Evolutionary conservation across 148 eudicot genomes (phyloP).

Genomic region (Fagopyrum homotropicum): DNA sequence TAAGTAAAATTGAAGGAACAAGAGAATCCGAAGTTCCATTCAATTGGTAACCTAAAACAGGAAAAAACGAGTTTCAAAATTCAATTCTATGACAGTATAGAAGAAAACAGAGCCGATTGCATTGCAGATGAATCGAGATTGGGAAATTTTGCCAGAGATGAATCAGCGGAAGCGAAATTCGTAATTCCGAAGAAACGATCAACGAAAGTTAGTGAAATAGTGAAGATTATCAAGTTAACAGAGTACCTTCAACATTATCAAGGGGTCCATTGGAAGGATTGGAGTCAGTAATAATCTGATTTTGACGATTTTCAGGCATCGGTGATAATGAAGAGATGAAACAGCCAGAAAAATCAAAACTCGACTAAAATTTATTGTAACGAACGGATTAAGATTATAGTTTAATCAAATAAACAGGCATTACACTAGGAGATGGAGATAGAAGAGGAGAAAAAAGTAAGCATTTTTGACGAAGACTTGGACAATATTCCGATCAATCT

Average conservation of each 20-base stretch:
- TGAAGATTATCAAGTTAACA: conserved; percentile 4
- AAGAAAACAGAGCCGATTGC: not conserved
- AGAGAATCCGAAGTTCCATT: not conserved
- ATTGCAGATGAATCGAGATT: not conserved
- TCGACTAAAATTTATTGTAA: not conserved
- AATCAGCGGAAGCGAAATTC: not conserved
- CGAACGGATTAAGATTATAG: not conserved
- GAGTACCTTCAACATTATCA: conserved; percentile 2
- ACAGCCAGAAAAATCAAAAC: not conserved
- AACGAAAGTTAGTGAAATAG: not conserved
- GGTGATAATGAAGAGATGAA: conserved; percentile 10
- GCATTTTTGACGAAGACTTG: not conserved
- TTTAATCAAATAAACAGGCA: not conserved
- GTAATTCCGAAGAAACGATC: conserved; percentile 14
- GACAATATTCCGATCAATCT: conserved; percentile 19
- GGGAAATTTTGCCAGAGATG: not conserved
- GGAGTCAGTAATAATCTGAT: not conserved
- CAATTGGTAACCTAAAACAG: not conserved
- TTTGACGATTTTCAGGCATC: conserved; percentile 20
- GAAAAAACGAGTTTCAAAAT: not conserved
- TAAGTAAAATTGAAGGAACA: not conserved
- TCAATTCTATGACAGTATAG: not conserved
- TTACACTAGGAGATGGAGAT: conserved; percentile 9
- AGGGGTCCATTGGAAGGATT: conserved; percentile 8
- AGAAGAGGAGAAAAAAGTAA: not conserved